Evolutionary conservation across 805 yeast genomes (phyloP).

Genomic region (Ogataea polymorpha): DNA sequence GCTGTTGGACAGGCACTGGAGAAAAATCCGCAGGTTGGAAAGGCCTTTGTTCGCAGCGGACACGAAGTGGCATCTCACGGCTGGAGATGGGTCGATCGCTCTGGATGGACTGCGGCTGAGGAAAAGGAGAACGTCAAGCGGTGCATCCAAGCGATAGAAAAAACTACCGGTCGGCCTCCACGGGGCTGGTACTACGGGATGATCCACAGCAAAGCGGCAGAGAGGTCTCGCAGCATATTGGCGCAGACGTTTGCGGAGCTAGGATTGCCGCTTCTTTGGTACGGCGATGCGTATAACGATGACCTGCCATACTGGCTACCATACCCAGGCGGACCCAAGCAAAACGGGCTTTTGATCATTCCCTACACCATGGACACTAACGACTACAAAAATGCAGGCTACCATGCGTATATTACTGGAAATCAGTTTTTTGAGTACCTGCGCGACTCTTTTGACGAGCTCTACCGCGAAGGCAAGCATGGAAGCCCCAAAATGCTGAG

Average conservation of each 20-base stretch:
- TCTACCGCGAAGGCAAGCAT: conserved; percentile 32
- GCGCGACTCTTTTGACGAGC: conserved; percentile 35
- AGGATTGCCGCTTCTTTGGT: conserved; percentile 33
- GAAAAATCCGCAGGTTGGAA: conserved; percentile 33
- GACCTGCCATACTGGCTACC: conserved; percentile 37
- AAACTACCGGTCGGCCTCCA: conserved; percentile 32
- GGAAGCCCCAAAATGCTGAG: conserved; percentile 34
- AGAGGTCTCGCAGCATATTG: conserved; percentile 17
- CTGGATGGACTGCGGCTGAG: conserved; percentile 29
- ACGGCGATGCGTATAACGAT: conserved; percentile 36
- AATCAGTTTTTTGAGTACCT: conserved; percentile 31
- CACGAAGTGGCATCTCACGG: conserved; percentile 40
- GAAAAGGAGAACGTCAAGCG: conserved; percentile 32
- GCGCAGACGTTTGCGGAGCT: conserved; percentile 23
- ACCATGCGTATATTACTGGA: conserved; percentile 25
- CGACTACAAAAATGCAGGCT: conserved; percentile 26
- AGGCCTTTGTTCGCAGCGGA: conserved; percentile 34
- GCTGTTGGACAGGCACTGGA: conserved; percentile 39
- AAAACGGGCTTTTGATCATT: conserved; percentile 25
- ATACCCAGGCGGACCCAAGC: conserved; percentile 20
- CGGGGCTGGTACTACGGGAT: conserved; percentile 37
- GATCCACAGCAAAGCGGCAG: conserved; percentile 30
- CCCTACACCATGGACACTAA: conserved; percentile 30
- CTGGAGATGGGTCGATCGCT: conserved; percentile 37
- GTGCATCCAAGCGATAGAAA: conserved; percentile 30